phyloP scores from a whole-genome alignment of 2,329 filamentous ascomycete species.

The Beauveria caledonica region DNA sequence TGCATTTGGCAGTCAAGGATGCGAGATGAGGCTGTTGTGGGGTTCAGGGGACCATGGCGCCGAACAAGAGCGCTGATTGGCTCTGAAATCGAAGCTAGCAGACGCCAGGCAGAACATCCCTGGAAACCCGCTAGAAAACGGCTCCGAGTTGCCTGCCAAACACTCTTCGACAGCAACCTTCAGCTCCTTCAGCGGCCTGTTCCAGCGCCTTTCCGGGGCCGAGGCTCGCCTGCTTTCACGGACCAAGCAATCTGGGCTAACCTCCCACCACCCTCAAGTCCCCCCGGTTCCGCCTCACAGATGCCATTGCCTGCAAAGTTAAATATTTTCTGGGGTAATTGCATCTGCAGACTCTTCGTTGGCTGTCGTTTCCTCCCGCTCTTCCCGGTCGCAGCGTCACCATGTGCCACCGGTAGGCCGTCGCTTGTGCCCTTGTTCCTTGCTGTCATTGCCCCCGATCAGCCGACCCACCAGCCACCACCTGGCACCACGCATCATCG shows the following conservation, averaged over 20 bases:
- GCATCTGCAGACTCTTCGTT: background rate
- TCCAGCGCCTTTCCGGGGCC: conserved; percentile 1
- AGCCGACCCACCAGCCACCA: conserved; percentile 7
- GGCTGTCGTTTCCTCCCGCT: background rate
- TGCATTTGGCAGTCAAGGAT: no score
- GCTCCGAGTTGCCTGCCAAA: no score
- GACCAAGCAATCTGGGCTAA: background rate
- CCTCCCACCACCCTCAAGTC: background rate
- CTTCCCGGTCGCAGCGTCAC: background rate
- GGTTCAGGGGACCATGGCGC: conserved; percentile 1
- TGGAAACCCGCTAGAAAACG: no score
- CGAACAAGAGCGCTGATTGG: background rate
- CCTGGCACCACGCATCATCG: background rate
- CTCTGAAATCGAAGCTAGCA: background rate
- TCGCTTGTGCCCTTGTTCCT: conserved; percentile 12
- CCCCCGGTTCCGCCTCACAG: conserved; percentile 5
- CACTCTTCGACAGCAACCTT: background rate
- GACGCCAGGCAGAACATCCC: background rate
- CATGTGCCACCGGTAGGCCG: conserved; percentile 12
- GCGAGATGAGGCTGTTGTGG: background rate
- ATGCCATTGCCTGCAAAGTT: background rate
- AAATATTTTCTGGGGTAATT: background rate
- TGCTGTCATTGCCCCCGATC: conserved; percentile 1
- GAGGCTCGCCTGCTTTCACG: conserved; percentile 4
- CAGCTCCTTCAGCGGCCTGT: background rate